Evolutionary conservation across 176 grass and related monocot species (phyloP), one percentile per base, ranked within the genome.

Genomic region (Aegilops sharonensis): DNA sequence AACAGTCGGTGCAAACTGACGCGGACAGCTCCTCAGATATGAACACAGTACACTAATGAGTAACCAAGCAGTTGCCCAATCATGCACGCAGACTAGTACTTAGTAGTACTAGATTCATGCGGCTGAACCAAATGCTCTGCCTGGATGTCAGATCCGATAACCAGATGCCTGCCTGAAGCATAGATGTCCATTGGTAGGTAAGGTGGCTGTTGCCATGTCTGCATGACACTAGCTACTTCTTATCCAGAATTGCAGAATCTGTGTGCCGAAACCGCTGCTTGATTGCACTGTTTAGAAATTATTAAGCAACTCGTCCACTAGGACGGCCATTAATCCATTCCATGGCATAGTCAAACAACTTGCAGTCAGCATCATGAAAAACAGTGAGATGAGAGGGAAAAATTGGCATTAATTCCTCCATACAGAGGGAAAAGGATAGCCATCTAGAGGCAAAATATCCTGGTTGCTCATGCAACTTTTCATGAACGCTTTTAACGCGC

Each of bases 201-300:
- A 78, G 77, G 8, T 80, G 35, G 62, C 78, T 14, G 60, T 61
- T 50, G 47, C 47, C 47, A 50, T 76, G 71, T 25, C 52, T 72
- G 30, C 79, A 43, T 86, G 24, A 11, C 24, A 64, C 64, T 72
- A 78, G 65, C 64, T 65, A 78, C 56, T 65, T 83, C 54, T 83
- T 86, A 87, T 87, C 84, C 74, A 64, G 73, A 87, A 78, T 15
- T 4, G 47, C 47, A 50, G 47, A 50, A 50, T 50, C 47, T 57
- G 42, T 79, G 65, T 72, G 73, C 8, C 54, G 65, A 82, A 82
- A 29, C 61, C 36, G 37, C 25, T 57, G 43, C 11, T 73, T 69
- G 21, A 11, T 68, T 85, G 60, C 78, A 27, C 15, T 60, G 9
- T 81, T 61, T 76, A 43, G 36, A 86, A 5, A 3, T 42, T 5